Evolutionary conservation across 1,284 basidiomycete genomes (phyloP).

Genomic region (Mycena sp.): DNA sequence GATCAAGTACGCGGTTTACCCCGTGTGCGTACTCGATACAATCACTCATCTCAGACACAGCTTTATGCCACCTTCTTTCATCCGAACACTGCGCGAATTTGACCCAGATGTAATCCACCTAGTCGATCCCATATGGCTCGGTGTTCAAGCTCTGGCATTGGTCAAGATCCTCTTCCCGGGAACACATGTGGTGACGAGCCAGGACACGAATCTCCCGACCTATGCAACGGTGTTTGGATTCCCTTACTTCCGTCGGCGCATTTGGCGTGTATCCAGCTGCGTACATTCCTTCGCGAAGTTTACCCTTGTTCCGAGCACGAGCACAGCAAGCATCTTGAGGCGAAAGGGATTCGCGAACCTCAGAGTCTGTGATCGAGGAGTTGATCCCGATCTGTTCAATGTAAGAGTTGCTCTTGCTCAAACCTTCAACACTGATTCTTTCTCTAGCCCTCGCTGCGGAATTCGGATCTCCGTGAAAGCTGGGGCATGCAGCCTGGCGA

Average conservation of each 20-base stretch:
- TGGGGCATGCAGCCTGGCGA: not conserved
- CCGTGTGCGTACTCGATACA: not conserved
- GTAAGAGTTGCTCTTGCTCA: not conserved
- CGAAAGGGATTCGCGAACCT: not conserved
- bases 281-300: not conserved
- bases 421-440: not conserved
- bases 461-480: not conserved
- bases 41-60: not conserved
- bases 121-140: slow-evolving; percentile 9
- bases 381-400: not conserved
- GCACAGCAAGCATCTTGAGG: not conserved
- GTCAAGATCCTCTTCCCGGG: not conserved
- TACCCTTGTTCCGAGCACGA: not conserved
- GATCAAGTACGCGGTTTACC: not conserved
- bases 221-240: not conserved
- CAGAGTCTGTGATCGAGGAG: not conserved
- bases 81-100: not conserved
- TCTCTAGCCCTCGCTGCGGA: not conserved
- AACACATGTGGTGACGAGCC: not conserved
- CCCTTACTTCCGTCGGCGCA: not conserved
- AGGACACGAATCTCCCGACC: slow-evolving; percentile 1
- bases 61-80: not conserved
- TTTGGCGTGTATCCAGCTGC: not conserved
- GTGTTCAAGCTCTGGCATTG: not conserved
- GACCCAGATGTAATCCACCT: slow-evolving; percentile 6